A percentile compares a stretch with the other conserved stretches of the same genome.
Evolutionary conservation across 2,329 filamentous ascomycete genomes (phyloP).

Genomic region (Penicillium sp.): DNA sequence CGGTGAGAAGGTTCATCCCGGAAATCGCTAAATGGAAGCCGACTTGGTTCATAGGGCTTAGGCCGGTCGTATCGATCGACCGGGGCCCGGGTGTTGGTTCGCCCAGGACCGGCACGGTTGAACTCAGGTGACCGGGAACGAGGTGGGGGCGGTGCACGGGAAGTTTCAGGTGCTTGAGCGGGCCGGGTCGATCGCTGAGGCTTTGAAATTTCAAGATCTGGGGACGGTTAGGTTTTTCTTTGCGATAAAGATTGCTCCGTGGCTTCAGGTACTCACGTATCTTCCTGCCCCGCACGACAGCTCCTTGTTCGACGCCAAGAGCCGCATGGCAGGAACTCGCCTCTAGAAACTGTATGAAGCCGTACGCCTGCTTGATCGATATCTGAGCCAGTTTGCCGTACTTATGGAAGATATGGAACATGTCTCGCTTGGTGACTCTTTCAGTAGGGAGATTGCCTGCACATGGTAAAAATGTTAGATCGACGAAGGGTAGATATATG

Average conservation of each 20-base stretch:
- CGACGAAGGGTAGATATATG: background rate
- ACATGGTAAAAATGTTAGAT: conserved; percentile 10
- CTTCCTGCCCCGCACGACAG: conserved; percentile 79
- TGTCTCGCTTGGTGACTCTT: conserved; percentile 86
- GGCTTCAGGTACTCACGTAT: conserved; percentile 67
- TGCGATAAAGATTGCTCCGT: background rate
- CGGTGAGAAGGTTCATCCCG: conserved; percentile 48
- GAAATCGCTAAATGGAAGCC: conserved; percentile 48
- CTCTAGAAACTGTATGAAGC: conserved; percentile 91
- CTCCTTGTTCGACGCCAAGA: conserved; percentile 74
- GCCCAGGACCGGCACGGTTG: conserved; percentile 40
- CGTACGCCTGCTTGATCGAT: conserved; percentile 93
- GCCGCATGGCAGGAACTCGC: conserved; percentile 70
- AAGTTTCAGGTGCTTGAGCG: conserved; percentile 37
- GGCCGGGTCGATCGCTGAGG: conserved; percentile 73
- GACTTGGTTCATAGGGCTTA: conserved; percentile 30
- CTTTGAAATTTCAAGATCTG: conserved; percentile 87
- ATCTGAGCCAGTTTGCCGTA: conserved; percentile 90
- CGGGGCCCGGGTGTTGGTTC: conserved; percentile 30
- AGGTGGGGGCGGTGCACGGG: conserved; percentile 43
- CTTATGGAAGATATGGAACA: conserved; percentile 84
- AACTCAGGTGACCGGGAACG: conserved; percentile 65
- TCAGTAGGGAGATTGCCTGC: conserved; percentile 88
- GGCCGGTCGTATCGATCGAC: conserved; percentile 47
- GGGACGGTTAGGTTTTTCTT: background rate